Percentiles rank a stretch among this genome's conserved stretches.
These are phyloP conservation scores for Fraxinus americana DNA, from an alignment of 257 asterid species.

Conservation along the genomic window DNA sequence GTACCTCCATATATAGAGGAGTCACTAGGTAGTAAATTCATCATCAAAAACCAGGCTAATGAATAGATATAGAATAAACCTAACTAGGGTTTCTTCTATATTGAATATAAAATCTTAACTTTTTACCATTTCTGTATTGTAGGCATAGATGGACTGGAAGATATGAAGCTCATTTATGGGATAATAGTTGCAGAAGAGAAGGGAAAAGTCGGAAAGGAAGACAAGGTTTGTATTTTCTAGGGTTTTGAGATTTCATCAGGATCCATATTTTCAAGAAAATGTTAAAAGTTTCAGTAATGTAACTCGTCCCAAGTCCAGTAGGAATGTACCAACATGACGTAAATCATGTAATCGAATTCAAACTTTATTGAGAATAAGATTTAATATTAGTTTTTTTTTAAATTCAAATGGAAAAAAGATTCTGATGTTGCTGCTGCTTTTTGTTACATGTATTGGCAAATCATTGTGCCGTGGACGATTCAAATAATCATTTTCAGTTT, in stretches of 20 bases:
- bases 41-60: not conserved
- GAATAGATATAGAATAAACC: conserved; percentile 2
- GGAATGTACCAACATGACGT: too few species aligned
- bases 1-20: conserved; percentile 52
- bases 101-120: not conserved
- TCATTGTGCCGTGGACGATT: conserved; percentile 48
- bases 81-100: not conserved
- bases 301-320: too few species aligned
- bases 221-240: conserved; percentile 47
- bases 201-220: conserved; percentile 97
- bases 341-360: too few species aligned
- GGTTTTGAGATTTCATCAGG: conserved; percentile 22
- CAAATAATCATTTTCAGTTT: conserved; percentile 60
- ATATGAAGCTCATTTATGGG: conserved; percentile 93
- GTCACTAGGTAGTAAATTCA: conserved; percentile 54
- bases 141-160: conserved; percentile 92
- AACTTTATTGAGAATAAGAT: too few species aligned
- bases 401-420: too few species aligned
- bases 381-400: too few species aligned
- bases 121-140: not conserved
- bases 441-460: conserved; percentile 46
- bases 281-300: too few species aligned
- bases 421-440: conserved; percentile 40
- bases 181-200: conserved; percentile 85
- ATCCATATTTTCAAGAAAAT: too few species aligned